Percentiles rank a stretch among this genome's conserved stretches.
phyloP scores from a whole-genome alignment of 371 early-diverging fungal genomes.

The Dichotomocladium elegans region DNA sequence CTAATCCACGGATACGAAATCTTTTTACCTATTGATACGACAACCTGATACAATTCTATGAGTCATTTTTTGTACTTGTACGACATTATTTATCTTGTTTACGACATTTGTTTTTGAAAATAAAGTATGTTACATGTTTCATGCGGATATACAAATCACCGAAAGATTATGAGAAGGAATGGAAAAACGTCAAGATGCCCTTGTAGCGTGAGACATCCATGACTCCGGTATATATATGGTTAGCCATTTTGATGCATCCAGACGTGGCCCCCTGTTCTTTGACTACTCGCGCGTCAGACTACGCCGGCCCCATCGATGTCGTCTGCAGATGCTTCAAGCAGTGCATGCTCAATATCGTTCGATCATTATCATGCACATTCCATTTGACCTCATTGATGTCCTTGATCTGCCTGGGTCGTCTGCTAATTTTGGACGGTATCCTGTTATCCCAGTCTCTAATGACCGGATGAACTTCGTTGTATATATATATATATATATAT shows the following conservation, averaged over 20 bases:
- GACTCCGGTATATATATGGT: constrained; percentile 22
- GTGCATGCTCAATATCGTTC: constrained; percentile 13
- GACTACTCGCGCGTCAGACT: background rate
- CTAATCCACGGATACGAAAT: no score
- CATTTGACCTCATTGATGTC: constrained; percentile 24
- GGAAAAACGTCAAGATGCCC: no score
- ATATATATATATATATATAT: constrained; percentile 8
- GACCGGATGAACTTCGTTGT: constrained; percentile 18
- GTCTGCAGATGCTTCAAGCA: background rate
- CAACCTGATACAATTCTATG: no score
- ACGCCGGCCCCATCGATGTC: background rate
- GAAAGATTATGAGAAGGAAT: no score
- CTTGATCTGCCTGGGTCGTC: constrained; percentile 19
- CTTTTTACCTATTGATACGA: no score
- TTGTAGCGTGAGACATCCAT: constrained; percentile 6
- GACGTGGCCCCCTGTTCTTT: background rate
- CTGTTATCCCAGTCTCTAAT: constrained; percentile 12
- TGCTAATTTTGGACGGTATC: constrained; percentile 25
- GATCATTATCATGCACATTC: constrained; percentile 20
- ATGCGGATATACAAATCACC: no score
- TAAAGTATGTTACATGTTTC: no score
- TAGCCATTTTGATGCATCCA: constrained; percentile 14
- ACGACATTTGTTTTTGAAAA: no score
- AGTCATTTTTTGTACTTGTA: no score
- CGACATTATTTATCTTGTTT: no score